A percentile compares a stretch with the other conserved stretches of the same genome.
Conservation (phyloP, 1,139 yeast species). For the Yamadazyma siamensis region DNA sequence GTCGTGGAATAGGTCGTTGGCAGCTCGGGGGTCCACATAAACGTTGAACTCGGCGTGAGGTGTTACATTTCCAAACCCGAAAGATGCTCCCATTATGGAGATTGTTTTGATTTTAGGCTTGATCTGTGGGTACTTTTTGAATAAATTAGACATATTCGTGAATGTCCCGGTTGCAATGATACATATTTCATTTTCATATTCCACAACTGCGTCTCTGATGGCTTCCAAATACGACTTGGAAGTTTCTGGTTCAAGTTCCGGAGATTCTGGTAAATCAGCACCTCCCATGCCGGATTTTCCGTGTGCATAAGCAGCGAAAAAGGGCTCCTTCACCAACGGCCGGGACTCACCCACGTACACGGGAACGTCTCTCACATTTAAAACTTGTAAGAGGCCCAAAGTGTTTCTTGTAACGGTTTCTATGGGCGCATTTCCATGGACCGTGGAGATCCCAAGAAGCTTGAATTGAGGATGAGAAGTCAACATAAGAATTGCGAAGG, state of each 20-base stretch:
- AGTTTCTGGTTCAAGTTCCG: slow-evolving; percentile 26
- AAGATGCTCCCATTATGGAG: slow-evolving; percentile 77
- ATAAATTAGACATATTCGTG: slow-evolving; percentile 62
- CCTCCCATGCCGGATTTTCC: slow-evolving; percentile 79
- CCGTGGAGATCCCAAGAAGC: slow-evolving; percentile 74
- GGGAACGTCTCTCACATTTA: slow-evolving; percentile 46
- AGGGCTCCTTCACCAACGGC: slow-evolving; percentile 52
- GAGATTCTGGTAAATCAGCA: slow-evolving; percentile 51
- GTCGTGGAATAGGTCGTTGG: slow-evolving; percentile 51
- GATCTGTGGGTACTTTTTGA: slow-evolving; percentile 50
- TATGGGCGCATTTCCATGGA: slow-evolving; percentile 76
- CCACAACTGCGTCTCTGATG: slow-evolving; percentile 46
- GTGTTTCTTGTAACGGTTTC: slow-evolving; percentile 69
- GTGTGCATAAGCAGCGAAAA: slow-evolving; percentile 63
- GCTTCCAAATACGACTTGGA: slow-evolving; percentile 54
- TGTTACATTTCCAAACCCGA: slow-evolving; percentile 45
- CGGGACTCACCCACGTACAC: slow-evolving; percentile 64
- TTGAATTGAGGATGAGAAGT: slow-evolving; percentile 56
- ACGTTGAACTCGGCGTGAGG: slow-evolving; percentile 76
- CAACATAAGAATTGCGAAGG: slow-evolving; percentile 68
- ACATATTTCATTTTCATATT: slow-evolving; percentile 45
- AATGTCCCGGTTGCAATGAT: slow-evolving; percentile 70
- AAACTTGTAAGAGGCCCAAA: slow-evolving; percentile 59
- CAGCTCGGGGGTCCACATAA: slow-evolving; percentile 75
- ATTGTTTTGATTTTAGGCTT: slow-evolving; percentile 45